These are phyloP conservation scores for Ophiostoma quercus DNA, from an alignment of 2,329 filamentous ascomycete species.

Conservation along the genomic window DNA sequence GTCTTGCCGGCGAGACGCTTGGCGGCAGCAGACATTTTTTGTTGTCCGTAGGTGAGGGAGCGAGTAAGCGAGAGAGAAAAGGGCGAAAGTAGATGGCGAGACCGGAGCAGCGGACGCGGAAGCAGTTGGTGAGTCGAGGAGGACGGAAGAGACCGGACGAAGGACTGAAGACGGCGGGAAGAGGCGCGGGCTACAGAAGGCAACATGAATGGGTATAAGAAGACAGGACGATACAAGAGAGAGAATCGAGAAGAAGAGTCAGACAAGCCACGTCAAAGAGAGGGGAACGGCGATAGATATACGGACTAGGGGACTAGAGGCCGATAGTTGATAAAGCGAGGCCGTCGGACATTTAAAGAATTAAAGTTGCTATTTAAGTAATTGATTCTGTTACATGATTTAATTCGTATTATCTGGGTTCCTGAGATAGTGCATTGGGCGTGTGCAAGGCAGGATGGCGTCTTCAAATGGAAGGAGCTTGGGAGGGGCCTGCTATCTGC, in stretches of 20 bases:
- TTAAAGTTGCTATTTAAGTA: not conserved
- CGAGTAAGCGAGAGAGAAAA: not conserved
- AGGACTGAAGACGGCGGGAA: conserved; percentile 14
- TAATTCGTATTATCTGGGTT: conserved; percentile 5
- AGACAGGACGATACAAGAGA: not conserved
- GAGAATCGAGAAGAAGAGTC: not conserved
- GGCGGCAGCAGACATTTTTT: conserved; percentile 38
- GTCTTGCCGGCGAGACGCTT: conserved; percentile 92
- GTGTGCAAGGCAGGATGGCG: not conserved
- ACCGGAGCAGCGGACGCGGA: not conserved
- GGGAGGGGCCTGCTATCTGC: not conserved
- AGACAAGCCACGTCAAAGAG: not conserved
- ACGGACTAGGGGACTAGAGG: conserved; percentile 1
- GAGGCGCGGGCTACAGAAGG: conserved; percentile 15
- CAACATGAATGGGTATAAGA: conserved; percentile 21
- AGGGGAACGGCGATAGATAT: conserved; percentile 14
- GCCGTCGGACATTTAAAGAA: not conserved
- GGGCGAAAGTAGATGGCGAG: not conserved
- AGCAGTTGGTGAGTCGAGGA: not conserved
- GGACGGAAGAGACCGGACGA: conserved; percentile 4
- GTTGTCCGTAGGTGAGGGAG: not conserved
- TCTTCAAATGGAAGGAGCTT: conserved; percentile 3
- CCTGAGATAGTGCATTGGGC: not conserved
- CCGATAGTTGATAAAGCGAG: not conserved
- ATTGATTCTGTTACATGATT: not conserved